These are phyloP conservation scores for Diaporthe sp. DNA, from an alignment of 2,329 filamentous ascomycete genomes.

Conservation along the genomic window DNA sequence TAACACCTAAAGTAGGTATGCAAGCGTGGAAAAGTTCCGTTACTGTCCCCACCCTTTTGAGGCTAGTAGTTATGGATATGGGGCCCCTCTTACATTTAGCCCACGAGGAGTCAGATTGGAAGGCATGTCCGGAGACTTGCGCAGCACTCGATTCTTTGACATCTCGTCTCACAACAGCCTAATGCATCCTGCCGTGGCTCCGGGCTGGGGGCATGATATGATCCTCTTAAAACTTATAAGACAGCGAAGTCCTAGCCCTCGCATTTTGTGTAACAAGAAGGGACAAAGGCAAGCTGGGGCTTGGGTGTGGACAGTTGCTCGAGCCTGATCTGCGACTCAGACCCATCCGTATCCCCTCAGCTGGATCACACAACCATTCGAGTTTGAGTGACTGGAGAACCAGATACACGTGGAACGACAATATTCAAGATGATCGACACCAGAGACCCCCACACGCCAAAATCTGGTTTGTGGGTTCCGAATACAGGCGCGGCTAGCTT, in stretches of 20 bases:
- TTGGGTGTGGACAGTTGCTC: too few species aligned
- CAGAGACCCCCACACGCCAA: slow-evolving; percentile 1
- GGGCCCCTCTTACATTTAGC: background rate
- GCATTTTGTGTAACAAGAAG: background rate
- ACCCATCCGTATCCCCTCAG: background rate
- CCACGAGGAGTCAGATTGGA: background rate
- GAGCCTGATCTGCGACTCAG: background rate
- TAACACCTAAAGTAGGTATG: background rate
- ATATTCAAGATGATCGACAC: background rate
- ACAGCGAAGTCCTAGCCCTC: background rate
- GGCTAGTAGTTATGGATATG: background rate
- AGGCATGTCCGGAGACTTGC: too few species aligned
- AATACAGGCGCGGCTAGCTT: background rate
- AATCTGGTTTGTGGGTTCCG: background rate
- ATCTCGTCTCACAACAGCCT: background rate
- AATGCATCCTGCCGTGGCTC: background rate
- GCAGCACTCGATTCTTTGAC: background rate
- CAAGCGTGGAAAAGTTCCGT: background rate
- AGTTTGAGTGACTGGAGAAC: slow-evolving; percentile 4
- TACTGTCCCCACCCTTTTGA: background rate
- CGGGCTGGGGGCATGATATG: background rate
- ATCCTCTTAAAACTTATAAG: background rate
- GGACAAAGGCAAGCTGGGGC: background rate
- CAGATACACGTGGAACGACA: background rate
- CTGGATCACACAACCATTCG: background rate